Evolutionary conservation across 805 yeast genomes (phyloP), one percentile per base, ranked within the genome.

Genomic region (Starmerella kuoi): DNA sequence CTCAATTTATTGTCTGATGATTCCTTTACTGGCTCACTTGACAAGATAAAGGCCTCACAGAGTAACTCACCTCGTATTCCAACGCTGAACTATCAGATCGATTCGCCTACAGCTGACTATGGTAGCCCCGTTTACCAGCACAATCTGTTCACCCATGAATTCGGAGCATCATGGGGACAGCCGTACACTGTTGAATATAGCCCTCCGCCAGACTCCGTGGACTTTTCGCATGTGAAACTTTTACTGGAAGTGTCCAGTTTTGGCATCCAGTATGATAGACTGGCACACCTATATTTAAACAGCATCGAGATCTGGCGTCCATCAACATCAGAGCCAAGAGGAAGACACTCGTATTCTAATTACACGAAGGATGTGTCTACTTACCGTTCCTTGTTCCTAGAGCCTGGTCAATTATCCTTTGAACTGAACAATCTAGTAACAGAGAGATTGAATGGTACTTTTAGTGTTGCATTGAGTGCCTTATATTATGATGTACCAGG

Each of bases 291-390:
- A 9, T 77, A 70, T 51, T 59, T 80, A 25, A 67, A 68, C 44
- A 78, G 75, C 19, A 65, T 70, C 7, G 77, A 78, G 48, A 59
- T 80, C 21, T 81, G 88, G 88, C 70, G 88, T 61, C 76, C 80
- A 1, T 75, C 84, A 3, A 81, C 88, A 2, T 73, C 78, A 14
- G 88, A 79, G 57, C 88, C 87, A 2, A 70, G 71, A 43, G 60
- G 77, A 52, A 53, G 69, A 61, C 56, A 54, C 12, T 51, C 61
- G 2, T 69, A 71, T 8, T 71, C 65, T 49, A 72, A 80, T 21
- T 61, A 69, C 41, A 63, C 69, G 24, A 83, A 80, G 55, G 94
- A 85, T 56, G 69, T 82, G 1, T 68, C 86, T 2, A 57, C 62
- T 14, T 82, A 72, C 55, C 52, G 67, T 6, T 49, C 63, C 0